These are phyloP conservation scores for Mikania micrantha DNA, from an alignment of 129 eudicot species.

Conservation along the genomic window DNA sequence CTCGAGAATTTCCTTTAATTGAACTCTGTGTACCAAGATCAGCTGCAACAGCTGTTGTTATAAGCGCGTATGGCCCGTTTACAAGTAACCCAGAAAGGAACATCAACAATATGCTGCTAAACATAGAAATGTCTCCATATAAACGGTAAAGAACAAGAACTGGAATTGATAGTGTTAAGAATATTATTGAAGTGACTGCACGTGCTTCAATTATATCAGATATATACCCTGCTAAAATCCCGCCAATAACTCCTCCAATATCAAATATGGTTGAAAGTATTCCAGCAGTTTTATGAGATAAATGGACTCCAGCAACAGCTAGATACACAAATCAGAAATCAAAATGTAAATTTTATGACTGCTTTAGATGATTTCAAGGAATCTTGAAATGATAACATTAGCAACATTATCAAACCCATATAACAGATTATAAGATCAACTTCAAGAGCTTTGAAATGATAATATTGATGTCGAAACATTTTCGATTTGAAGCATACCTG, in stretches of 20 bases:
- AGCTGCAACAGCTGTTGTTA: conserved; percentile 81
- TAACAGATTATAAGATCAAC: not conserved
- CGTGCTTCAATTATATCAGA: conserved; percentile 87
- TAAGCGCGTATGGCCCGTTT: conserved; percentile 77
- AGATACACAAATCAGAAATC: not conserved
- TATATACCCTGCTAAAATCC: conserved; percentile 65
- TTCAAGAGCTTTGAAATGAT: not conserved
- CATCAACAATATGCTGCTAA: conserved; percentile 47
- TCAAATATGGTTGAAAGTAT: conserved; percentile 89
- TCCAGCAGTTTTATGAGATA: conserved; percentile 88
- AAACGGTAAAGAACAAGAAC: conserved; percentile 63
- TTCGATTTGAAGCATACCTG: conserved; percentile 42
- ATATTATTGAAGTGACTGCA: conserved; percentile 60
- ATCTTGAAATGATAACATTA: not conserved
- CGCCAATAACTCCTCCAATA: conserved; percentile 88
- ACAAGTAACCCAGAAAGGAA: conserved; percentile 66
- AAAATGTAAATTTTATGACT: not conserved
- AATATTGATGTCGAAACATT: too few relatives aligned
- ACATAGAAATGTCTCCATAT: conserved; percentile 69
- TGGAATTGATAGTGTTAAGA: conserved; percentile 59
- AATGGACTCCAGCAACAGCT: conserved; percentile 96
- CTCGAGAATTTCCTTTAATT: conserved; percentile 62
- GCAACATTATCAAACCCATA: not conserved
- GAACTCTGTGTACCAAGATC: conserved; percentile 74
- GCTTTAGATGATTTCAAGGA: not conserved